Evolutionary conservation across 352 stramenopile genomes (phyloP), one percentile per base, ranked within the genome.

Genomic region (Phytophthora macrochlamydospora): DNA sequence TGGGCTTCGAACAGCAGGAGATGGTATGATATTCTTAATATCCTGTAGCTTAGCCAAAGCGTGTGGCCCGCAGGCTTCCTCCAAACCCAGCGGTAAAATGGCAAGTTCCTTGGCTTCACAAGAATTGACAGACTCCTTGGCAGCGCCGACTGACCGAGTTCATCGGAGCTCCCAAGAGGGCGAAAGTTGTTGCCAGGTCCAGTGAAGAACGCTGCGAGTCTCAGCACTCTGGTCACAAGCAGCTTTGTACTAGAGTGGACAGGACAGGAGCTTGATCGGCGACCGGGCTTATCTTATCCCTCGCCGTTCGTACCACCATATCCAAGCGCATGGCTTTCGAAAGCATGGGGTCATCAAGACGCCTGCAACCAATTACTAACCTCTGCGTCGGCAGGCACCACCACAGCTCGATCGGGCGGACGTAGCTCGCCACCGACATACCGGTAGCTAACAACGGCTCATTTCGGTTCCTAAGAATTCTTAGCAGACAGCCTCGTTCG

Each of bases 231-330:
- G 18, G 18, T 24, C 18, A 24, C 18, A 24, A 24, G 0, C 18
- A 24, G 38, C 38, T 3, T 12, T 45, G 18, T 24, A 24, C 18
- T 45, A 9, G 3, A 45, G 13, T 32, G n/a, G 43, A 49, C 12
- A 45, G 24, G 40, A 46, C 14, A 3, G 6, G 29, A 29, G 24
- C 52, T 31, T 51, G 38, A 51, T 44, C 7, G 53, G 46, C 29
- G 51, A 44, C 53, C 32, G 40, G 29, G 42, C 28, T 35, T 51
- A 24, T 50, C 29, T 51, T 49, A 28, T 49, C 5, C 43, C 29
- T 49, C 29, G 43, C 0, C 43, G 14, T 18, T 24, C 18, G 18
- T 24, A 24, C 18, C 18, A 24, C 18, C 18, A 24, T 24, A 24
- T 24, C 18, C 18, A 28, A 49, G 7, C 2, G 35, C 35, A 40